phyloP scores from a whole-genome alignment of 1,284 basidiomycete species.

The Ceratobasidium sp. region DNA sequence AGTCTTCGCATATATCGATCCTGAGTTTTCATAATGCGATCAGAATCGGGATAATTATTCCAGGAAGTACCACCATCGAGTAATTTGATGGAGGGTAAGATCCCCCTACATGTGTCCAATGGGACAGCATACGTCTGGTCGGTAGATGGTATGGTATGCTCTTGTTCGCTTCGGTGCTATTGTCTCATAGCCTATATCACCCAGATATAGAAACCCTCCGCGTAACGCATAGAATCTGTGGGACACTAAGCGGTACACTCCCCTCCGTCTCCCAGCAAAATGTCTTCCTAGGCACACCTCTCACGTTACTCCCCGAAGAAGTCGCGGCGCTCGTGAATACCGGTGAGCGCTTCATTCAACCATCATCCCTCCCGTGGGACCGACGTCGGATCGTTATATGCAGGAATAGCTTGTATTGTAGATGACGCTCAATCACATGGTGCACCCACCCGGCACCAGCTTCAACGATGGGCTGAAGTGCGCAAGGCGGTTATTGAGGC shows the following conservation, averaged over 20 bases:
- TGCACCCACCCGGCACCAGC: slow-evolving; percentile 59
- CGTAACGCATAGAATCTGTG: slow-evolving; percentile 79
- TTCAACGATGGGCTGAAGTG: slow-evolving; percentile 61
- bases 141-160: slow-evolving; percentile 62
- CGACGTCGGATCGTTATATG: slow-evolving; percentile 2
- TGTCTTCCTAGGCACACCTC: slow-evolving; percentile 88
- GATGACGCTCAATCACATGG: slow-evolving; percentile 71
- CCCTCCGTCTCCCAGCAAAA: slow-evolving; percentile 97
- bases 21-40: slow-evolving; percentile 11
- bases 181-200: not conserved
- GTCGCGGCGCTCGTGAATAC: slow-evolving; percentile 83
- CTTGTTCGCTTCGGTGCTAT: slow-evolving; percentile 6
- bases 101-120: slow-evolving; percentile 67
- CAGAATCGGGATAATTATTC: slow-evolving; percentile 14
- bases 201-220: slow-evolving; percentile 79
- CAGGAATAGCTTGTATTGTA: slow-evolving; percentile 78
- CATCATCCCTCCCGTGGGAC: not conserved
- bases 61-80: not conserved
- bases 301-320: slow-evolving; percentile 90
- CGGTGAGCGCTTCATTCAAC: slow-evolving; percentile 54
- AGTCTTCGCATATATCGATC: slow-evolving; percentile 19
- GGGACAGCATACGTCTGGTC: slow-evolving; percentile 78
- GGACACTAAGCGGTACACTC: slow-evolving; percentile 85
- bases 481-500: slow-evolving; percentile 55
- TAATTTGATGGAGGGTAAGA: slow-evolving; percentile 44